Evolutionary conservation across 2,329 filamentous ascomycete species (phyloP), one percentile per base, ranked within the genome.

Genomic region (Elsinoe batatas): DNA sequence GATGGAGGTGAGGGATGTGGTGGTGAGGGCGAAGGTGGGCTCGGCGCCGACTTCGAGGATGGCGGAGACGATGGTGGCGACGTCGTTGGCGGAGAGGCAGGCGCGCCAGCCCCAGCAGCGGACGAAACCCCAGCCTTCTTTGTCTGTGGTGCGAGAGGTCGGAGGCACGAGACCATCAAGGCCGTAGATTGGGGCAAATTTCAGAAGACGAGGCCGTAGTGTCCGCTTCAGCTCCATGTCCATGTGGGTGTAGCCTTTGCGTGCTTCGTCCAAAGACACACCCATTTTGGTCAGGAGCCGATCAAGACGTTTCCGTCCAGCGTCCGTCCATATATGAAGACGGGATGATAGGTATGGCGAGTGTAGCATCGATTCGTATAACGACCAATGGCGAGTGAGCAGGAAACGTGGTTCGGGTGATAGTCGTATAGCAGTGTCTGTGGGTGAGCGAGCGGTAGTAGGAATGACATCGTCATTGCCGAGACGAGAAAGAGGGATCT

Each of bases 231-330:
- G 75, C 70, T 95, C 85, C 83, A 96, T 94, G 71, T 97, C 91
- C 91, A 98, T 97, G 69, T 98, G 93, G 0, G 90, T 89, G 68
- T 97, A 98, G 67, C 84, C 91, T 70, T 97, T 93, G 64, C 89
- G 91, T 72, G 91, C 95, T 72, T 98, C 91, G 4, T 85, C 86
- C 36, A 97, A 76, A 65, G 88, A 95, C 56, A 98, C 88, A 32
- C 93, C 93, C 91, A 98, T 98, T 71, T 97, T 98, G 42, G 93
- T 93, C 2, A 98, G 79, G 0, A 98, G 79, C 67, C 97, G 97
- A 70, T 96, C 88, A 17, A 98, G 76, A 53, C 91, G 82, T 68
- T 94, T 95, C 54, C 88, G 79, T 2, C 93, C 93, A 51, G 80
- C 81, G 59, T 97, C 93, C 58, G 85, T 94, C 91, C 93, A 98